These are phyloP conservation scores for Calonectria montana DNA, from an alignment of 2,329 filamentous ascomycete genomes.

Conservation along the genomic window DNA sequence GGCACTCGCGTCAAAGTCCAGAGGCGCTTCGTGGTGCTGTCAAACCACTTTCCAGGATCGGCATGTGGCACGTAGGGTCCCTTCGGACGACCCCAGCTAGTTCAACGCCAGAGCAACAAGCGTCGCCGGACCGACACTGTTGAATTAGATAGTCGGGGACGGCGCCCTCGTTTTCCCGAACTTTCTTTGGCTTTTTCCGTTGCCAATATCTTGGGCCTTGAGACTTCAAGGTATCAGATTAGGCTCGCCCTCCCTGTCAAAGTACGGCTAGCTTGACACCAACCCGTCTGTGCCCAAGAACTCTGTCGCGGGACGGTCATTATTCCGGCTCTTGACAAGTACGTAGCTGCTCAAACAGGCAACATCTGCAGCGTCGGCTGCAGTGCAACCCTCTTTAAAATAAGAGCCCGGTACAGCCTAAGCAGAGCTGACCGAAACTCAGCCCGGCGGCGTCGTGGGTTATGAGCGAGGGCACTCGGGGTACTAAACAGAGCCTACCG, in stretches of 20 bases:
- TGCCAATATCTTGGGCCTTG: neutral
- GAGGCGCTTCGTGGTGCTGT: neutral
- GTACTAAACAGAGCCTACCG: constrained; percentile 1
- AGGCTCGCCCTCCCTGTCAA: neutral
- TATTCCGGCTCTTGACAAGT: neutral
- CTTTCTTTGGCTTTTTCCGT: neutral
- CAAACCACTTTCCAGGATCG: neutral
- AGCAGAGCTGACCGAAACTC: neutral
- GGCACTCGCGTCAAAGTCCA: neutral
- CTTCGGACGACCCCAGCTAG: neutral
- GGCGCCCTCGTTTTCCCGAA: neutral
- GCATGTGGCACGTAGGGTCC: neutral
- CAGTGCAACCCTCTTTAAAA: neutral
- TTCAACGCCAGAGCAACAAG: neutral
- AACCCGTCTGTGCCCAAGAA: neutral
- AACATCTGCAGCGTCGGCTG: neutral
- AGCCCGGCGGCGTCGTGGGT: neutral
- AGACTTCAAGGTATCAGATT: neutral
- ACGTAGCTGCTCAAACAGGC: neutral
- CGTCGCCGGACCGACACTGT: neutral
- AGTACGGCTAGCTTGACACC: neutral
- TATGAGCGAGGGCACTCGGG: constrained; percentile 1
- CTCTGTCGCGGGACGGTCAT: neutral
- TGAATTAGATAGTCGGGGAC: neutral
- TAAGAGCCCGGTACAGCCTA: neutral